Base-by-base conservation (phyloP, 129 eudicot species). In the Lactuca sativa region DNA sequence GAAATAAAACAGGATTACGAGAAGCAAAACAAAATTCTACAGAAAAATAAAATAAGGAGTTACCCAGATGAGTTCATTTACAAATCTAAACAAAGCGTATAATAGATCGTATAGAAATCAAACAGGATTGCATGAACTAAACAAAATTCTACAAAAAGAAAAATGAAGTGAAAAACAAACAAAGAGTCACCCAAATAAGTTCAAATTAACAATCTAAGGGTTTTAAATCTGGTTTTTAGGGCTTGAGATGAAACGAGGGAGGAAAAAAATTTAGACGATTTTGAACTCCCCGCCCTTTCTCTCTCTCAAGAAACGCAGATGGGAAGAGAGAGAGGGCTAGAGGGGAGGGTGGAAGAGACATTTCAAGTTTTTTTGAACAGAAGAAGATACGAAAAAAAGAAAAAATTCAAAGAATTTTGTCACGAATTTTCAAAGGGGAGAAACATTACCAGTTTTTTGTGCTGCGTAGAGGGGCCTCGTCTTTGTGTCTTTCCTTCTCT, bases 261-360 rank as follows among this genome's bases (percentile, higher is more conserved):
- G 64, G 48, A 34, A 69, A 66, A 66, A 62, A 6, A 54, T 65
- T 34, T n/a, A 70, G 49, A 70, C 41, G 57, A 74, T 49, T 56
- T 83, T 86, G 66, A 86, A 77, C 60, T 78, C 77, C 89, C 84
- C 86, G 71, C 81, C 62, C 36, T 66, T 77, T 84, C 86, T 84
- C 75, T 80, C 80, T 80, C 72, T 51, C 72, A 54, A 40, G 25
- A 56, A 78, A 66, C 41, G 15, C 33, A 66, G 41, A 38, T 55
- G 57, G 34, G 75, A 36, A 47, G 16, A 34, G 67, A 44, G 58
- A 63, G 72, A 57, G 53, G 17, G 78, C 59, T 31, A 59, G 62
- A 74, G 73, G 55, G 66, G 75, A 57, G 60, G 70, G 82, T 77
- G 71, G 76, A 77, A 77, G 77, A 56, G 81, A 57, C 72, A 56